Percentiles rank a stretch among this genome's conserved stretches.
Conservation (phyloP, 257 asterid genomes). For the Solanum rostratum region DNA sequence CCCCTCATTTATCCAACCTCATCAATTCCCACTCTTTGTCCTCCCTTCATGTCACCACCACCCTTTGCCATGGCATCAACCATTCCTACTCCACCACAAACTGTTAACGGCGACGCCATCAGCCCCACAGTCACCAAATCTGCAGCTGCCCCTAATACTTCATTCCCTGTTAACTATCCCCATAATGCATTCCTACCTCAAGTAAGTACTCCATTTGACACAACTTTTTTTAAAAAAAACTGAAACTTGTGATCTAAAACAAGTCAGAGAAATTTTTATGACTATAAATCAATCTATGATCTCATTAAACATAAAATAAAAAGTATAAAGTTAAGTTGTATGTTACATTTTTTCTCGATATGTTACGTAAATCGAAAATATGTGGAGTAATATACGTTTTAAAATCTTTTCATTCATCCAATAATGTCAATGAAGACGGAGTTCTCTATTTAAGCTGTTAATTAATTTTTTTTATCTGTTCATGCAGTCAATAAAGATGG, state of each 20-base stretch:
- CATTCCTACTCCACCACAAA: constrained; percentile 9
- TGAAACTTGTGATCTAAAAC: not conserved
- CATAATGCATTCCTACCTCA: constrained; percentile 39
- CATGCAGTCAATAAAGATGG: constrained; percentile 55
- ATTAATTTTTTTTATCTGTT: not conserved
- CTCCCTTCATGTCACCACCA: constrained; percentile 21
- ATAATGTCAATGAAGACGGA: not conserved
- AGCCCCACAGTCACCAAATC: not conserved
- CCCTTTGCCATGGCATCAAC: constrained; percentile 15
- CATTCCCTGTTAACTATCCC: constrained; percentile 24
- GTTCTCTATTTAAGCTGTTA: not conserved
- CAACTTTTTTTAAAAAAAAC: no score
- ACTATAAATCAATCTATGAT: not conserved
- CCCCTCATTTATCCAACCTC: not conserved
- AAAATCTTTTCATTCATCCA: no score
- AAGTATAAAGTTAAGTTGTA: no score
- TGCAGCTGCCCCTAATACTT: not conserved
- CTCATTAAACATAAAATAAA: no score
- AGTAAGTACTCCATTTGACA: constrained; percentile 11
- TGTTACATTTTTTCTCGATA: no score
- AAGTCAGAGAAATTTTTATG: no score
- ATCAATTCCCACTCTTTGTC: constrained; percentile 15
- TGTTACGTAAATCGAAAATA: no score
- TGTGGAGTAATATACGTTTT: no score
- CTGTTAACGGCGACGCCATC: not conserved